Evolutionary conservation across 352 stramenopile species (phyloP).

Genomic region (Elongisporangium undulatum): DNA sequence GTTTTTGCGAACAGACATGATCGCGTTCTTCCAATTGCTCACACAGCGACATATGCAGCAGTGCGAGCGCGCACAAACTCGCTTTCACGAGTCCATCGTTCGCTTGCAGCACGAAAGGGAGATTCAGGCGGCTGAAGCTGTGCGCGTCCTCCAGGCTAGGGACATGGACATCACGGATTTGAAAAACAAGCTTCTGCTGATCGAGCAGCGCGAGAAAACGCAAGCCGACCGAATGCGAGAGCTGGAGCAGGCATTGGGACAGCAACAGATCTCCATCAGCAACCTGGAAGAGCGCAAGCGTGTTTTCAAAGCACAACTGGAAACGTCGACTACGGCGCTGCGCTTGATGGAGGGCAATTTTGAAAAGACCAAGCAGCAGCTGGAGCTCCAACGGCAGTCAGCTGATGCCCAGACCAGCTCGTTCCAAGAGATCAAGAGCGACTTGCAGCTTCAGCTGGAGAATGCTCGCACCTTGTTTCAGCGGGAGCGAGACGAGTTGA

Average conservation of each 20-base stretch:
- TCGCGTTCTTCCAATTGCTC: slow-evolving; percentile 48
- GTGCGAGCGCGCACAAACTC: slow-evolving; percentile 11
- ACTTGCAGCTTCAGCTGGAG: slow-evolving; percentile 34
- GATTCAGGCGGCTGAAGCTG: slow-evolving; percentile 33
- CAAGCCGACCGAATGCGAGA: slow-evolving; percentile 34
- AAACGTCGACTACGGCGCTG: slow-evolving; percentile 20
- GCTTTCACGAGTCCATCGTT: not conserved
- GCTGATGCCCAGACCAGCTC: slow-evolving; percentile 28
- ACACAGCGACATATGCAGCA: slow-evolving; percentile 35
- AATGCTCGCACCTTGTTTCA: slow-evolving; percentile 27
- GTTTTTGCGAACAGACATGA: slow-evolving; percentile 51
- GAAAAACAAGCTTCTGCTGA: slow-evolving; percentile 41
- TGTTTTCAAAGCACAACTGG: slow-evolving; percentile 17
- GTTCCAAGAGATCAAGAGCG: slow-evolving; percentile 23
- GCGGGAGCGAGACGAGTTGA: slow-evolving; percentile 54
- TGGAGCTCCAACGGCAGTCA: slow-evolving; percentile 40
- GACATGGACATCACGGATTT: slow-evolving; percentile 35
- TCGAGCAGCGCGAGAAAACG: slow-evolving; percentile 4
- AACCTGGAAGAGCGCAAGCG: slow-evolving; percentile 33
- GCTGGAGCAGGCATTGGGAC: slow-evolving; percentile 25
- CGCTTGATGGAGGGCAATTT: slow-evolving; percentile 36
- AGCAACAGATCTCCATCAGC: slow-evolving; percentile 26
- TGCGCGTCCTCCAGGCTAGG: slow-evolving; percentile 41
- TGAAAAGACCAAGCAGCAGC: slow-evolving; percentile 42
- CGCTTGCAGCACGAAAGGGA: slow-evolving; percentile 29